These are phyloP conservation scores for Aegilops tauschii DNA, from an alignment of 176 grass and related monocot genomes.

Conservation along the genomic window DNA sequence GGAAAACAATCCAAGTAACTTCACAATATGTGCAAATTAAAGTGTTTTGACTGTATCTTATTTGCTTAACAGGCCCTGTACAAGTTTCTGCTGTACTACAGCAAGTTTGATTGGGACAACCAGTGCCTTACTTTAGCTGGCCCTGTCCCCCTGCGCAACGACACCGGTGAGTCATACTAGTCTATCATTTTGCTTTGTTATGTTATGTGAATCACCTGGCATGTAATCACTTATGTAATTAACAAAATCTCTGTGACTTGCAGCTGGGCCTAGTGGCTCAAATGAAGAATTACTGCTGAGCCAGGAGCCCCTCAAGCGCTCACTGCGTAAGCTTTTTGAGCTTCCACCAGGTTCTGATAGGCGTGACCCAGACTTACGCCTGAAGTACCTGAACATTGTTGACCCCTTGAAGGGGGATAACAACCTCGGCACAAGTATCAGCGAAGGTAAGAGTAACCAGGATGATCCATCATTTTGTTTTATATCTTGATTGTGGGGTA, in stretches of 20 bases:
- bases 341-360: constrained; percentile 21
- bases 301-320: constrained; percentile 30
- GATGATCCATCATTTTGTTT: neutral
- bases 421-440: constrained; percentile 83
- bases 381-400: constrained; percentile 70
- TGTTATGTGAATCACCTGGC: neutral
- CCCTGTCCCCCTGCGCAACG: constrained; percentile 44
- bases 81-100: constrained; percentile 86
- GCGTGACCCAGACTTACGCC: constrained; percentile 18
- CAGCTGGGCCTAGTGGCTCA: constrained; percentile 43
- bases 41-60: neutral
- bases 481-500: neutral
- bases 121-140: constrained; percentile 70
- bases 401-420: constrained; percentile 73
- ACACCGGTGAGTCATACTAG: constrained; percentile 40
- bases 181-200: constrained; percentile 3
- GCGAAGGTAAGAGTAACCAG: constrained; percentile 46
- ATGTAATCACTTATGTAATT: neutral
- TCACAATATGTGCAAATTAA: neutral
- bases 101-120: constrained; percentile 84
- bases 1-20: neutral
- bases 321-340: constrained; percentile 37
- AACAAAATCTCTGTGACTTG: constrained; percentile 17
- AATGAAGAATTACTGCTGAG: constrained; percentile 42
- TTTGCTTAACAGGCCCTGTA: constrained; percentile 62